Conservation (phyloP, 2,329 filamentous ascomycete genomes). For the Fusarium gaditjirri region DNA sequence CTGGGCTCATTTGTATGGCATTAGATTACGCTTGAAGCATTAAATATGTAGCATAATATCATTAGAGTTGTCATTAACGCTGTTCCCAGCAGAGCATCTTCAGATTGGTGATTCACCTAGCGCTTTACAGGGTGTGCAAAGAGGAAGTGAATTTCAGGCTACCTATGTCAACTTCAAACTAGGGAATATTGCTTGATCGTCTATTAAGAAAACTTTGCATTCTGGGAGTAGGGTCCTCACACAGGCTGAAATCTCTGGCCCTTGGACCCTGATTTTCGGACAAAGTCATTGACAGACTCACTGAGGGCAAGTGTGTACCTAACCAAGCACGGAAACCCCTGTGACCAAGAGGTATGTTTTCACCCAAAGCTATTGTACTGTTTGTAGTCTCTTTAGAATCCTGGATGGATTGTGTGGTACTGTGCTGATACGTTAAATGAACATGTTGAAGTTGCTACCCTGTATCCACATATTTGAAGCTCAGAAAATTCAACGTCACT, state of each 20-base stretch:
- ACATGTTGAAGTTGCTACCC: background rate
- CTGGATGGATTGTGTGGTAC: background rate
- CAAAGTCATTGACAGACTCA: background rate
- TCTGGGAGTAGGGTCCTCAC: background rate
- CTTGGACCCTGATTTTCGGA: background rate
- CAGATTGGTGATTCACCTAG: background rate
- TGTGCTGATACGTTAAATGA: background rate
- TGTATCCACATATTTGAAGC: background rate
- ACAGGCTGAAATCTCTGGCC: background rate
- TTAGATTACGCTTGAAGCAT: background rate
- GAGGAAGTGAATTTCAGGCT: background rate
- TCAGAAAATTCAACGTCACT: background rate
- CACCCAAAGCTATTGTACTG: accelerated
- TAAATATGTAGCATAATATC: background rate
- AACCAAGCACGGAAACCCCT: background rate
- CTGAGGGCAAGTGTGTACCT: no score
- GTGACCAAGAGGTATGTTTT: background rate
- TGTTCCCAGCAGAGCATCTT: background rate
- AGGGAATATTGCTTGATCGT: background rate
- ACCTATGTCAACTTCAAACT: background rate
- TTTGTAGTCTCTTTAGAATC: background rate
- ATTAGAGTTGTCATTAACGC: background rate
- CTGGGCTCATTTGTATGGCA: background rate
- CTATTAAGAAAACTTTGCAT: background rate
- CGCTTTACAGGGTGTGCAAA: background rate